Conservation (phyloP, 1,139 yeast species). For the Suhomyces ambrosiae region DNA sequence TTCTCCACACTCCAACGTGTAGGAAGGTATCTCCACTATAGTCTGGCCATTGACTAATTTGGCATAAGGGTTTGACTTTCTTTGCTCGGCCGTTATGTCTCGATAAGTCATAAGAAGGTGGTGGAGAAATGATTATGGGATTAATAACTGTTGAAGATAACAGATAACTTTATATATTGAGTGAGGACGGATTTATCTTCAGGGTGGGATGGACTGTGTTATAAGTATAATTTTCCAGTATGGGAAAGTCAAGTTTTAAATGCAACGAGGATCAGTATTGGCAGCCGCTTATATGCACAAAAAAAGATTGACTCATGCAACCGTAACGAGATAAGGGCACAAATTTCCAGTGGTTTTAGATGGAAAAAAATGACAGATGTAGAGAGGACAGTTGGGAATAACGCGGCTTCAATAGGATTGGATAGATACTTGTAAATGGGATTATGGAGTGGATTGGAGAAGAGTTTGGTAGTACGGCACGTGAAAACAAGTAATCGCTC, state of each 20-base stretch:
- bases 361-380: not conserved
- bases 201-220: no score
- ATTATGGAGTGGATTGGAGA: not conserved
- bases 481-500: not conserved
- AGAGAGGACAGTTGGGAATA: not conserved
- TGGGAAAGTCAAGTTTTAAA: no score
- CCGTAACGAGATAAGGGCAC: not conserved
- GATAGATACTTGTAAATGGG: no score
- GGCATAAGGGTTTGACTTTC: slow-evolving; percentile 62
- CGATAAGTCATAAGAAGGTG: slow-evolving; percentile 21
- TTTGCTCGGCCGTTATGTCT: slow-evolving; percentile 52
- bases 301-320: not conserved
- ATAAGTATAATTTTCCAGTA: no score
- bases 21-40: slow-evolving; percentile 77
- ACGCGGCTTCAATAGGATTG: no score
- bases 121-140: not conserved
- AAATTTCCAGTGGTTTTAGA: not conserved
- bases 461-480: not conserved
- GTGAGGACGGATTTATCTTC: no score
- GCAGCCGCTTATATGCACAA: not conserved
- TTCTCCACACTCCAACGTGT: slow-evolving; percentile 82
- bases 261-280: not conserved
- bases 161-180: no score
- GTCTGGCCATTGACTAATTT: slow-evolving; percentile 77
- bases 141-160: no score